These are phyloP conservation scores for Carex pumila DNA, from an alignment of 176 grass and related monocot genomes.

Conservation along the genomic window DNA sequence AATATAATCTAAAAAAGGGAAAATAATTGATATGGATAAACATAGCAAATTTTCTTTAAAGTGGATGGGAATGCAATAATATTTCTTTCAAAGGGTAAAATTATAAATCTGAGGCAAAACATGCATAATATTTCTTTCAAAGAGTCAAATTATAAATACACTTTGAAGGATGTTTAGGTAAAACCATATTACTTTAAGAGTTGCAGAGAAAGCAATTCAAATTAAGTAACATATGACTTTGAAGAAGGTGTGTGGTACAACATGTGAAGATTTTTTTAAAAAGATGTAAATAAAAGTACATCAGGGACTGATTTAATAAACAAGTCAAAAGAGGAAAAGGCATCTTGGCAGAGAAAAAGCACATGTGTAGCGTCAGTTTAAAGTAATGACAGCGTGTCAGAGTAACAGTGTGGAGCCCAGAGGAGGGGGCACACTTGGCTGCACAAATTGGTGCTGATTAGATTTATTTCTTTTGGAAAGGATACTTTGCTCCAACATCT, in stretches of 20 bases:
- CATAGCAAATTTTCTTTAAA: neutral
- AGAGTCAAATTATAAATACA: neutral
- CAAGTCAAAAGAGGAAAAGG: neutral
- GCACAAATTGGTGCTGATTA: neutral
- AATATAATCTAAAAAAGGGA: neutral
- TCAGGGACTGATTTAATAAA: neutral
- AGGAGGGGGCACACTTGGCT: neutral
- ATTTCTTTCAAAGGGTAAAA: neutral
- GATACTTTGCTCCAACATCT: neutral
- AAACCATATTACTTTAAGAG: neutral
- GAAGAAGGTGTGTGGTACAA: neutral
- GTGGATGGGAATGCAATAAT: neutral
- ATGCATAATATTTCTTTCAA: neutral
- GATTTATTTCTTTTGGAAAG: neutral
- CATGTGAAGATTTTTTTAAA: neutral
- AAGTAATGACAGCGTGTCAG: neutral
- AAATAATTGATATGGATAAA: neutral
- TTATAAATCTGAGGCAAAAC: neutral
- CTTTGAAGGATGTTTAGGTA: neutral
- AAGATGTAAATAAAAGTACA: neutral
- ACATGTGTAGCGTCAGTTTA: slow-evolving; percentile 7
- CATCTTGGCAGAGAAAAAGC: neutral
- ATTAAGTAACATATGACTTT: neutral
- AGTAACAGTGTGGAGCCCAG: neutral
- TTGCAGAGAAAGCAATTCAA: neutral